Base-by-base conservation (phyloP, 164 flowering plant species). In the Houttuynia cordata region DNA sequence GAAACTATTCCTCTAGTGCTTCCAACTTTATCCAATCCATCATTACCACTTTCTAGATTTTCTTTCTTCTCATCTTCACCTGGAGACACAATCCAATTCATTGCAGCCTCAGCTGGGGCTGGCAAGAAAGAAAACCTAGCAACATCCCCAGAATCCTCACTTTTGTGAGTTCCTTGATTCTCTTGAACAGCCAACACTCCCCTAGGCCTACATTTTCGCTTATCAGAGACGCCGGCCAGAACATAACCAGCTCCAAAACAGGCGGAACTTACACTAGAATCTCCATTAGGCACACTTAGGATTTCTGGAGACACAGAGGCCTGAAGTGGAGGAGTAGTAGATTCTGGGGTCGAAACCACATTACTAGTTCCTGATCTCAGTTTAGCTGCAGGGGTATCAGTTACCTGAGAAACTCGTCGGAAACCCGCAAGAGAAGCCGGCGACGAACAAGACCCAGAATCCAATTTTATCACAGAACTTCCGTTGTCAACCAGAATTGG, bases 231-330 rank as follows among this genome's bases (percentile, higher is more conserved):
- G 13, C 95, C 91, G 42, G 88, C 82, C 23, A 92, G 21, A 56
- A 83, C 62, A 74, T 86, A 76, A 5, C 96, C 94, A 40, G 91
- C 87, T 42, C 72, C 88, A 69, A 80, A 88, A 72, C 91, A 86
- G 58, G 79, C 64, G 45, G 85, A 75, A 9, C 85, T 74, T 1
- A 63, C 64, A 12, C 61, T 30, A 47, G 67, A 22, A 3, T 17
- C 34, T 14, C 57, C 47, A 30, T 72, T 63, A 10, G 79, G 68
- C 17, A 74, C 84, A 69, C 74, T 69, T 63, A 80, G 93, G 47
- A 91, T 76, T 78, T 91, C 94, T 10, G 97, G 97, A 30, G 97
- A 91, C 6, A 83, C 67, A 19, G 97, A 85, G 21, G 75, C 76
- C 74, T 83, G 81, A 58, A 86, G 62, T 40, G 97, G 97, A 39